Percentiles rank a stretch among this genome's conserved stretches.
phyloP scores from a whole-genome alignment of 371 early-diverging fungal genomes.

The Saksenaea oblongispora region DNA sequence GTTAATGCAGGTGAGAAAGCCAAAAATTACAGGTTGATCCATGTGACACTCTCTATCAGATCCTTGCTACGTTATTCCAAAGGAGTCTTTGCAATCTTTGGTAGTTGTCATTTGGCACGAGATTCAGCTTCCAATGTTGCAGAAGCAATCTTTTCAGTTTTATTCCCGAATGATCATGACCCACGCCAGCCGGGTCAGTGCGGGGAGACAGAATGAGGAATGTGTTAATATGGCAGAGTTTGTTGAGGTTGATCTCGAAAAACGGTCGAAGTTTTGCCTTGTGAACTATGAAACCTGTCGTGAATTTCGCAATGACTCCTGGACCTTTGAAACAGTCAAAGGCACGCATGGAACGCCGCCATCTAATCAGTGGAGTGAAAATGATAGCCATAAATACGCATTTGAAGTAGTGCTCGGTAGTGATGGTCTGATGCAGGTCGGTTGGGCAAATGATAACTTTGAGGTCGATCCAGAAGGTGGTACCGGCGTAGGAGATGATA shows the following conservation, averaged over 20 bases:
- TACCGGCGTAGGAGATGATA: conserved; percentile 73
- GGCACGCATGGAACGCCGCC: conserved; percentile 39
- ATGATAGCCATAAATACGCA: conserved; percentile 37
- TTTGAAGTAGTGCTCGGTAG: conserved; percentile 65
- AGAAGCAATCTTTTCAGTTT: conserved; percentile 29
- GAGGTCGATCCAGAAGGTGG: conserved; percentile 71
- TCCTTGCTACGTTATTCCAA: conserved; percentile 21
- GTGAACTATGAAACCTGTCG: conserved; percentile 34
- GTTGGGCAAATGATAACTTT: conserved; percentile 62
- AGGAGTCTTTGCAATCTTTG: conserved; percentile 24
- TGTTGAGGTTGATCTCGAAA: conserved; percentile 33
- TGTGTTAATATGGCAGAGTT: conserved; percentile 9
- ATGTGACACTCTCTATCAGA: conserved; percentile 3
- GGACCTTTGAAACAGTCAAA: conserved; percentile 76
- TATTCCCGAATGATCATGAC: conserved; percentile 37
- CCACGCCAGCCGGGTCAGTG: conserved; percentile 25
- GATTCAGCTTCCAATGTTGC: conserved; percentile 12
- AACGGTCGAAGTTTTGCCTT: conserved; percentile 35
- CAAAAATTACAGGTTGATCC: background rate
- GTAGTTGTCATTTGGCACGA: conserved; percentile 33
- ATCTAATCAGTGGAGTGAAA: background rate
- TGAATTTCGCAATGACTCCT: conserved; percentile 49
- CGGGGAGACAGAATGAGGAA: background rate
- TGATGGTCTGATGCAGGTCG: conserved; percentile 71
- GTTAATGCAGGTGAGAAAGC: conserved; percentile 20